Base-by-base conservation (phyloP, 345 rosid genomes). In the Aurinia saxatilis region DNA sequence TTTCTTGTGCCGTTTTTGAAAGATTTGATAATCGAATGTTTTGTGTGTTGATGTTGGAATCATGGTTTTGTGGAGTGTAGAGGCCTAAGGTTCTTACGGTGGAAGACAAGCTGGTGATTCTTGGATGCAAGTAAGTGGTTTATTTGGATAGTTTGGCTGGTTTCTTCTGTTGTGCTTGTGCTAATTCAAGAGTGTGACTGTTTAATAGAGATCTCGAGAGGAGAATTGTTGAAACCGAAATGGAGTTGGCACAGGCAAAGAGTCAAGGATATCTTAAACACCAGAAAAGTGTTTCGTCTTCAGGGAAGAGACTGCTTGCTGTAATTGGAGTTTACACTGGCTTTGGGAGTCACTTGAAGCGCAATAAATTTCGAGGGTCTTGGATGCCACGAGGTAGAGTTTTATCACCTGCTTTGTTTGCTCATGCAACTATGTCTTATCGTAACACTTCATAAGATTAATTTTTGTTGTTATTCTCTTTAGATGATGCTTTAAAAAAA, bases 321-420 rank as follows among this genome's bases (percentile, higher is more conserved):
- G 95, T 93, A 31, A 87, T 93, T 78, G 99, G 97, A 47, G 90
- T 93, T 10, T 90, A 80, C 66, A 82, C 99, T n/a, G 97, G 99
- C 3, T 93, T 93, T 64, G 99, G 99, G 15, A 81, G 97, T 67
- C 88, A 72, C 51, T 60, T 87, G 70, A 85, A 79, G 67, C 81
- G 99, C 51, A 90, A 84, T 68, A 44, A 65, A 16, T 93, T 82
- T 72, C 70, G 99, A 79, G 96, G 96, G 7, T 79, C 96, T 25
- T 93, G 97, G 96, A 93, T 93, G 97, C 97, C 97, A 59, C 87
- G 64, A 79, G 95, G 99, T 85, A 27, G 2, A 21, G 39, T 55
- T 45, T 27, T 27, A 27, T 27, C 31, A 27, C 52, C 37, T 40
- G 63, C 34, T 62, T 11, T 46, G 58, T 6, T 56, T 44, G n/a